Base-by-base conservation (phyloP, 225 moss, liverwort and hornwort genomes). In the Sphagnum tenellum region DNA sequence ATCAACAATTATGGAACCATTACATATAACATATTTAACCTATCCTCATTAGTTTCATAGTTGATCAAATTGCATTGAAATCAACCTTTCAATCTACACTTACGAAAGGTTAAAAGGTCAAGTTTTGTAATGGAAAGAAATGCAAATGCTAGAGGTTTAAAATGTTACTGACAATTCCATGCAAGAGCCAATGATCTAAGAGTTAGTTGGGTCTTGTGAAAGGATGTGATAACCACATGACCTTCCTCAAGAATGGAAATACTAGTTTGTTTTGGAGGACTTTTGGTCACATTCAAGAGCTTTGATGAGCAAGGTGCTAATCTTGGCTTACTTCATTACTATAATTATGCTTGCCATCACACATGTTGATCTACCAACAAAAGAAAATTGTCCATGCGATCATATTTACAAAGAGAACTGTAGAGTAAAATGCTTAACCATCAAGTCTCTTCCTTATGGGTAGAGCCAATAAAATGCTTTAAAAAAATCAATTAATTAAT, bases 231-330 rank as follows among this genome's bases (percentile, higher is more conserved):
- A 80, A 6, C 78, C 48, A 78, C 84, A 75, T 78, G 81, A 71
- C 80, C 84, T 74, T 84, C 84, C 81, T 84, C 84, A 69, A 80
- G 80, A 61, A 80, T 81, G 50, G 81, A 81, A 57, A 80, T 73
- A 55, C 81, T 80, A 9, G 7, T 75, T 67, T 81, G 81, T 69
- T 84, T 84, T 11, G 59, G 71, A 64, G 73, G 48, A 60, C 69
- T 62, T 67, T 81, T 84, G 5, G 77, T 66, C 56, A 77, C 80
- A 58, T 77, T 47, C 3, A 46, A 80, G 29, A 84, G 78, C 69
- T 66, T 81, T 81, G 50, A 84, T 80, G 71, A 71, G 76, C 14
- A 84, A 69, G 9, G 84, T 84, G 58, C 84, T 75, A 78, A n/a
- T 67, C 84, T 65, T 77, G 66, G 65, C 10, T 69, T 67, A 64